A percentile compares a stretch with the other conserved stretches of the same genome.
phyloP scores from a whole-genome alignment of 2,329 filamentous ascomycete genomes.

The Epichloe hybrida region DNA sequence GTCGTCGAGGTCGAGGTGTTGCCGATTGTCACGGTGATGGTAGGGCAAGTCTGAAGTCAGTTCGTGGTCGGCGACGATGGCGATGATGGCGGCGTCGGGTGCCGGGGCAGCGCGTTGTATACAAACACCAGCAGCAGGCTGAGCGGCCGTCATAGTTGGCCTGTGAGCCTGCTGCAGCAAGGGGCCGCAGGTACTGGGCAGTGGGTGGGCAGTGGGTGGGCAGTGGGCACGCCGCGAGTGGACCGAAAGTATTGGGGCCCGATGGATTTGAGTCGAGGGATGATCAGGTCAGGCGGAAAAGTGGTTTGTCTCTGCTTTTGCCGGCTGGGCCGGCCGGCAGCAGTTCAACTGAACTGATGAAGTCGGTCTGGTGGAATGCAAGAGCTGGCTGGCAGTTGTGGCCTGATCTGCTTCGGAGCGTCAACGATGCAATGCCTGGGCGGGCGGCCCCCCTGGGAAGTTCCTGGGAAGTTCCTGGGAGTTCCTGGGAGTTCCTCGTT shows the following conservation, averaged over 20 bases:
- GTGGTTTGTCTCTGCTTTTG: not conserved
- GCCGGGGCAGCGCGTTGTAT: not conserved
- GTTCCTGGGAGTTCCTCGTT: not conserved
- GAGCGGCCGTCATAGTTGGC: slow-evolving; percentile 3
- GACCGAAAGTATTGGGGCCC: not conserved
- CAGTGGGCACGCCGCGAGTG: not conserved
- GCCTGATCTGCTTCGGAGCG: not conserved
- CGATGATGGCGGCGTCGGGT: not conserved
- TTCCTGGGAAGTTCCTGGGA: no score
- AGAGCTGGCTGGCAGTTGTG: no score
- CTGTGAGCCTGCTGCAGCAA: not conserved
- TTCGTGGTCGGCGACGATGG: not conserved
- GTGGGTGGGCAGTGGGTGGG: not conserved
- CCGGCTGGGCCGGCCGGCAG: not conserved
- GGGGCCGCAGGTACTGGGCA: not conserved
- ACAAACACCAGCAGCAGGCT: not conserved
- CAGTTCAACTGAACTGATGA: not conserved
- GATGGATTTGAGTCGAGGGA: not conserved
- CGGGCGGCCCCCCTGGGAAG: no score
- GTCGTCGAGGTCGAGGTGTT: not conserved
- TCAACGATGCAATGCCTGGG: no score
- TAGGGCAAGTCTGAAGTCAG: not conserved
- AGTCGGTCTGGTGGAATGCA: not conserved
- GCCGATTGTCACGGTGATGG: not conserved
- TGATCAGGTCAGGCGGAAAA: not conserved